Conservation (phyloP, 768 basidiomycete species). For the Psilocybe azurescens region DNA sequence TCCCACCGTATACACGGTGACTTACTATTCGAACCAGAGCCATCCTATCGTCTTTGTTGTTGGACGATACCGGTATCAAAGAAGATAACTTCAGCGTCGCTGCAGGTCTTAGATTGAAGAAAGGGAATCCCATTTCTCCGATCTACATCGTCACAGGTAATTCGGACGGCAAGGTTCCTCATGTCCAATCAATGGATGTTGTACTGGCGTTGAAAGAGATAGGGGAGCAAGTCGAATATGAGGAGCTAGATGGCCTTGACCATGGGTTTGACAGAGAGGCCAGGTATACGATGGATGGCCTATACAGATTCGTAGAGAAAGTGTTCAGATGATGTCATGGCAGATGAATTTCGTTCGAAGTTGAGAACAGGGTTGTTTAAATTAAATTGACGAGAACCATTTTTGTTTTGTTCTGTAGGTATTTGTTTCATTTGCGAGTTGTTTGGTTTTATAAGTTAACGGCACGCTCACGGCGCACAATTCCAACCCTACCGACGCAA, state of each 20-base stretch:
- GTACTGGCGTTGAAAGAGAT: conserved; percentile 32
- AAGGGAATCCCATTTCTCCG: conserved; percentile 30
- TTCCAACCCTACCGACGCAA: too few relatives aligned
- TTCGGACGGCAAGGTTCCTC: conserved; percentile 39
- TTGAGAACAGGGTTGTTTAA: too few relatives aligned
- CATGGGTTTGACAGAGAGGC: conserved; percentile 40
- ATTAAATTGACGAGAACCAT: too few relatives aligned
- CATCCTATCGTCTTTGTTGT: conserved; percentile 33
- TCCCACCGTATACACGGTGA: neutral
- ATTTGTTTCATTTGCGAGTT: too few relatives aligned
- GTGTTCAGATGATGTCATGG: neutral
- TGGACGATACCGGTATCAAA: conserved; percentile 37
- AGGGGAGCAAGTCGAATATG: conserved; percentile 30
- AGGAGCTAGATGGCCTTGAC: conserved; percentile 36
- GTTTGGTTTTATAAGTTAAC: too few relatives aligned
- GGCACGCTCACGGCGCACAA: too few relatives aligned
- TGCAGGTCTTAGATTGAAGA: conserved; percentile 24
- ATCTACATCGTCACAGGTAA: conserved; percentile 42
- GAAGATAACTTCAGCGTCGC: conserved; percentile 35
- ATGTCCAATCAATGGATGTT: conserved; percentile 38
- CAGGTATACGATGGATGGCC: conserved; percentile 36
- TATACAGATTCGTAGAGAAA: conserved; percentile 34
- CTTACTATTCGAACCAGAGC: conserved; percentile 22
- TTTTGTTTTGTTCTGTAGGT: too few relatives aligned
- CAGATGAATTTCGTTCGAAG: too few relatives aligned